phyloP scores from a whole-genome alignment of 192 early-diverging fungal species.

The Spizellomyces punctatus region DNA sequence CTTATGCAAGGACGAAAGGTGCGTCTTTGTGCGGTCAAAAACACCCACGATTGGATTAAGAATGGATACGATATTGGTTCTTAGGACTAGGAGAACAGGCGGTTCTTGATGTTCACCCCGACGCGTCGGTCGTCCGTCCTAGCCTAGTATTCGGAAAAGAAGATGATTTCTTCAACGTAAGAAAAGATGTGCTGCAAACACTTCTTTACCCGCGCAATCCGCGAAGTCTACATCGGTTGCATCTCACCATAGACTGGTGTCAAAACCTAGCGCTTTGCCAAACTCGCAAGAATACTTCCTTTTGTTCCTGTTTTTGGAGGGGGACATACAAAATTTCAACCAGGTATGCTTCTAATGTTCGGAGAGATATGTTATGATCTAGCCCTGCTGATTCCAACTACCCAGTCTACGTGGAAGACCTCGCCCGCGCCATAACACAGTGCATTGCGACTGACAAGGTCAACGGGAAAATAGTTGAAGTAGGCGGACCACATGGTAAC shows the following conservation, averaged over 20 bases:
- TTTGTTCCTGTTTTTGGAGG: slow-evolving; percentile 19
- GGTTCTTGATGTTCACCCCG: not conserved
- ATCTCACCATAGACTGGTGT: too few species aligned
- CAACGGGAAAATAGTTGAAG: slow-evolving; percentile 7
- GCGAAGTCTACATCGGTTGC: not conserved
- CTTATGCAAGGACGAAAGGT: slow-evolving; percentile 17
- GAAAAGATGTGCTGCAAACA: too few species aligned
- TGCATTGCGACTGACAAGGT: not conserved
- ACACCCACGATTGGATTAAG: not conserved
- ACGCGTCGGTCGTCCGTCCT: slow-evolving; percentile 6
- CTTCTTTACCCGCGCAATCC: not conserved
- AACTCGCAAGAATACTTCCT: slow-evolving; percentile 3
- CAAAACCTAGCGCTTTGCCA: slow-evolving; percentile 6
- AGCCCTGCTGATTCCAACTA: not conserved
- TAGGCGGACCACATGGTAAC: slow-evolving; percentile 3
- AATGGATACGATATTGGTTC: not conserved
- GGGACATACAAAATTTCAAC: slow-evolving; percentile 12
- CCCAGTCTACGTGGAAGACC: slow-evolving; percentile 15
- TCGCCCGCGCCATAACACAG: not conserved
- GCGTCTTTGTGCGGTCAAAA: not conserved
- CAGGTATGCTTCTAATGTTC: not conserved
- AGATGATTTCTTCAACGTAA: slow-evolving; percentile 24
- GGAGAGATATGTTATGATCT: too few species aligned
- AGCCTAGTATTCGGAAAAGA: slow-evolving; percentile 11
- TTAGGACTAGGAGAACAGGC: slow-evolving; percentile 1